phyloP scores from a whole-genome alignment of 163 green algal genomes.

The Volvox carteri region DNA sequence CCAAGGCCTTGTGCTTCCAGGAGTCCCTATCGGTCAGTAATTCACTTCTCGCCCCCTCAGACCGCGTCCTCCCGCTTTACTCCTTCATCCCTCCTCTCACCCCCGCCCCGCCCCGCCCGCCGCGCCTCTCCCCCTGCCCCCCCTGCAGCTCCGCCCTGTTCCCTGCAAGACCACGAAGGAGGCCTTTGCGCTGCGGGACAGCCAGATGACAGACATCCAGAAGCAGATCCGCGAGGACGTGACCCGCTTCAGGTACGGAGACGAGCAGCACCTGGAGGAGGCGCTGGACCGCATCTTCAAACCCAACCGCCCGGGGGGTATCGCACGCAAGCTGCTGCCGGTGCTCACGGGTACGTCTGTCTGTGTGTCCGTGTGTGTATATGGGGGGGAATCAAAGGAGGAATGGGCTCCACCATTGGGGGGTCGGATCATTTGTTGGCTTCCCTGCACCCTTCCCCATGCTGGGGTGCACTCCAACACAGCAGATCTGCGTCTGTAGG shows the following conservation, averaged over 20 bases:
- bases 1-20: too few species aligned
- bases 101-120: too few species aligned
- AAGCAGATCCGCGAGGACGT: conserved; percentile 95
- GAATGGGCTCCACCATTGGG: too few species aligned
- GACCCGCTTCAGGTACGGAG: conserved; percentile 97
- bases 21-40: too few species aligned
- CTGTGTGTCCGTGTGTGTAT: conserved; percentile 3
- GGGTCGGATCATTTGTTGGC: background rate
- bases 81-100: background rate
- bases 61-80: background rate
- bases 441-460: too few species aligned
- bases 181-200: conserved; percentile 84
- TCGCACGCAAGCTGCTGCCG: conserved; percentile 84
- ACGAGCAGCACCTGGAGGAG: conserved; percentile 99
- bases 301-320: conserved; percentile 83
- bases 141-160: conserved; percentile 89
- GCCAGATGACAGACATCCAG: conserved; percentile 96
- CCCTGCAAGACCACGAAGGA: conserved; percentile 87
- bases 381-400: too few species aligned
- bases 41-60: background rate
- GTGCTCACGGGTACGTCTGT: conserved; percentile 69
- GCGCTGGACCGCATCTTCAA: conserved; percentile 95
- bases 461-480: too few species aligned
- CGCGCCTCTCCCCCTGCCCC: background rate
- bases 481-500: too few species aligned